These are phyloP conservation scores for Apostasia ramifera DNA, from an alignment of 106 monocot genomes.

Conservation along the genomic window DNA sequence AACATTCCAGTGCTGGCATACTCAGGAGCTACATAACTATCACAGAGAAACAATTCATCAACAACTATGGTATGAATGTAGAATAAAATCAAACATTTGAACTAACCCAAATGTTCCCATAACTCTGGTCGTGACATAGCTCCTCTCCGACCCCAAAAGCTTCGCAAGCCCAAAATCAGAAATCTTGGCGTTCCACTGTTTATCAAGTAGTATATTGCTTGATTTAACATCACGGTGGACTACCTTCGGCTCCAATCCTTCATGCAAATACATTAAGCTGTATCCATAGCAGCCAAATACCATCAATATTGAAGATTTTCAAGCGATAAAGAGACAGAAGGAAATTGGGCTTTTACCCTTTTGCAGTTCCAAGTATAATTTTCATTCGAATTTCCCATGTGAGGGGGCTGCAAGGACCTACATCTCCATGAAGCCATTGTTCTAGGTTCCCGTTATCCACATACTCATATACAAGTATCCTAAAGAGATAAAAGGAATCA, in stretches of 20 bases:
- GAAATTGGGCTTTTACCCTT: slow-evolving; percentile 44
- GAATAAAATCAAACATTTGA: not conserved
- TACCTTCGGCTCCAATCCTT: slow-evolving; percentile 92
- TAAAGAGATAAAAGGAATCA: slow-evolving; percentile 4
- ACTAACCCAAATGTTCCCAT: slow-evolving; percentile 94
- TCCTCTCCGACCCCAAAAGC: slow-evolving; percentile 79
- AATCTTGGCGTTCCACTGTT: slow-evolving; percentile 73
- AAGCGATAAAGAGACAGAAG: not conserved
- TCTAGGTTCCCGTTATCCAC: slow-evolving; percentile 91
- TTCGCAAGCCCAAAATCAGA: slow-evolving; percentile 93
- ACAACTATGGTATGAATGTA: not conserved
- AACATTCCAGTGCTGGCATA: slow-evolving; percentile 91
- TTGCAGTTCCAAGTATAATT: slow-evolving; percentile 78
- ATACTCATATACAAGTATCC: slow-evolving; percentile 93
- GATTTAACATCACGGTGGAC: slow-evolving; percentile 93
- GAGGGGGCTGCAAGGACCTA: slow-evolving; percentile 59
- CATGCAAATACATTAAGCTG: slow-evolving; percentile 87
- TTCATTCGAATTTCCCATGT: slow-evolving; percentile 83
- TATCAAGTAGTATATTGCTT: slow-evolving; percentile 83
- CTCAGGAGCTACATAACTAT: slow-evolving; percentile 88
- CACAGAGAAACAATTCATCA: not conserved
- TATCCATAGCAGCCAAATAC: not conserved
- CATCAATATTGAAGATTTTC: not conserved
- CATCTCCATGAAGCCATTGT: slow-evolving; percentile 92
- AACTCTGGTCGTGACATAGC: slow-evolving; percentile 81